Conservation (phyloP, 2,329 filamentous ascomycete genomes). For the Monosporascus sp. region DNA sequence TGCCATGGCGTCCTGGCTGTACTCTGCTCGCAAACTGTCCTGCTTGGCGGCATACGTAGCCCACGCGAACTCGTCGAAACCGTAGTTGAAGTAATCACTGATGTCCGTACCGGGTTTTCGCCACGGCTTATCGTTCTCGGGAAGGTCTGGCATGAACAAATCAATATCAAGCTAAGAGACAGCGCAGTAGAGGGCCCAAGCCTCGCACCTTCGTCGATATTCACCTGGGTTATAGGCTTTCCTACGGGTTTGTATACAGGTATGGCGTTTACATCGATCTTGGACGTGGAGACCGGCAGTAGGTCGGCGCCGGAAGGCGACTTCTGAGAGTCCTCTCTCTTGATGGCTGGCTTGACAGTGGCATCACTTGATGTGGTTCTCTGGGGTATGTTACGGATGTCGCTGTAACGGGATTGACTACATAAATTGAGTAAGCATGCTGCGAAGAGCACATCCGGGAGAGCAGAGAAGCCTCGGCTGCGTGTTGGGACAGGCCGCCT, state of each 20-base stretch:
- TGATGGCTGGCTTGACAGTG: slow-evolving; percentile 40
- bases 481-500: neutral
- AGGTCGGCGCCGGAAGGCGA: slow-evolving; percentile 20
- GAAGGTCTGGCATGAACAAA: slow-evolving; percentile 46
- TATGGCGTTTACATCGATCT: slow-evolving; percentile 77
- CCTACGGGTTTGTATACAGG: slow-evolving; percentile 75
- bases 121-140: slow-evolving; percentile 89
- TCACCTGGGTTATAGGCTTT: slow-evolving; percentile 72
- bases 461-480: no score
- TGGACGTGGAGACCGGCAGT: slow-evolving; percentile 70
- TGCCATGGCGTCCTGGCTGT: slow-evolving; percentile 60
- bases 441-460: neutral
- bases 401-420: slow-evolving; percentile 59
- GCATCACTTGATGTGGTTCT: slow-evolving; percentile 50
- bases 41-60: slow-evolving; percentile 90
- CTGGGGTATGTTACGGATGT: slow-evolving; percentile 62
- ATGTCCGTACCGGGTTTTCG: slow-evolving; percentile 89
- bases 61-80: slow-evolving; percentile 98
- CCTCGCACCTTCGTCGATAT: slow-evolving; percentile 60
- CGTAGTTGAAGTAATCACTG: slow-evolving; percentile 98
- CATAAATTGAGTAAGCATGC: slow-evolving; percentile 4
- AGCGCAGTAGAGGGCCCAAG: neutral
- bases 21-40: slow-evolving; percentile 70
- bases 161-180: slow-evolving; percentile 7
- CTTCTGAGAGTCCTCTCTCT: slow-evolving; percentile 41